phyloP scores from a whole-genome alignment of 148 eudicot species.

The Silene uniflora region DNA sequence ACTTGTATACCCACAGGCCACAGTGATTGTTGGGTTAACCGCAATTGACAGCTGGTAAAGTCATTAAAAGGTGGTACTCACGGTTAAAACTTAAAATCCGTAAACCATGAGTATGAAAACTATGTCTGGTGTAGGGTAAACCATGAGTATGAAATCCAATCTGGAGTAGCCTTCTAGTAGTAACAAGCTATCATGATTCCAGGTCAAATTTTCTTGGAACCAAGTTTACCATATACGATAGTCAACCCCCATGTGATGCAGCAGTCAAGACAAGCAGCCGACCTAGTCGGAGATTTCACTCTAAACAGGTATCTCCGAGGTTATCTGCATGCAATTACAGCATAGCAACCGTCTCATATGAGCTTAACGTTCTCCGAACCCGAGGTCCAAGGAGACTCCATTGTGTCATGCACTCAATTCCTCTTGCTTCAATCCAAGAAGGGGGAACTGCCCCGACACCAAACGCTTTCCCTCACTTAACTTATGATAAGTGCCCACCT shows the following conservation, averaged over 20 bases:
- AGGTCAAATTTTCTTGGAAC: conserved; percentile 95
- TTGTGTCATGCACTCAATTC: conserved; percentile 68
- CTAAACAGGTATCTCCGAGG: conserved; percentile 77
- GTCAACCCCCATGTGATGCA: conserved; percentile 53
- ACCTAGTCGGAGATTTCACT: conserved; percentile 55
- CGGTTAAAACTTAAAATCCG: too few relatives aligned
- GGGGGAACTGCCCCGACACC: conserved; percentile 92
- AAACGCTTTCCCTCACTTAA: conserved; percentile 46
- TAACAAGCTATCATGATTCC: conserved; percentile 13
- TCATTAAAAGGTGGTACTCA: too few relatives aligned
- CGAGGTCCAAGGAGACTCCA: conserved; percentile 82
- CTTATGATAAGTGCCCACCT: conserved; percentile 30
- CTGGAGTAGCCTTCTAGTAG: not conserved
- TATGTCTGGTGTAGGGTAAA: too few relatives aligned
- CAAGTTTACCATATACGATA: conserved; percentile 77
- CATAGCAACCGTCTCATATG: conserved; percentile 66
- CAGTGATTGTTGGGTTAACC: too few relatives aligned
- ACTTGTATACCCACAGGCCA: too few relatives aligned
- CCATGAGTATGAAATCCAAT: not conserved
- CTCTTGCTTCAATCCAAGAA: conserved; percentile 70
- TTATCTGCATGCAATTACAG: conserved; percentile 67
- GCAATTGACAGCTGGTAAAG: too few relatives aligned
- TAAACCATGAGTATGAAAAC: too few relatives aligned
- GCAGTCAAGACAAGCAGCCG: conserved; percentile 33
- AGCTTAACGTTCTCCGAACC: conserved; percentile 81